These are phyloP conservation scores for Haplosporangium sp. DNA, from an alignment of 371 early-diverging fungal genomes.

Conservation along the genomic window DNA sequence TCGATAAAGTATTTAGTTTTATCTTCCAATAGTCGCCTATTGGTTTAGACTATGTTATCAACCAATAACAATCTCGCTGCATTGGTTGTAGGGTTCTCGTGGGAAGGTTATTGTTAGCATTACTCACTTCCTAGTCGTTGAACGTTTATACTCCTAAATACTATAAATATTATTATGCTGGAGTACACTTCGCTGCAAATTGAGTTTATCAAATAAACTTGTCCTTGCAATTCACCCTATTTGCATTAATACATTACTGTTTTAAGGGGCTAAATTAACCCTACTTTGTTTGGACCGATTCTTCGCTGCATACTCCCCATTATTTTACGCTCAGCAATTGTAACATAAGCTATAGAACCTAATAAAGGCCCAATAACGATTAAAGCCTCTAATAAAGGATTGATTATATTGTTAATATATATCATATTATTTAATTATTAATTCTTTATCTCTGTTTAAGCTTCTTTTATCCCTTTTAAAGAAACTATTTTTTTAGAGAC, in stretches of 20 bases:
- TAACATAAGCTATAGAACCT: conserved; percentile 58
- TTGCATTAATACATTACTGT: not conserved
- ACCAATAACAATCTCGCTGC: not conserved
- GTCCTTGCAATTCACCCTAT: conserved; percentile 3
- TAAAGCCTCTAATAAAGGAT: conserved; percentile 41
- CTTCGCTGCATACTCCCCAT: conserved; percentile 63
- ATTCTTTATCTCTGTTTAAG: conserved; percentile 35
- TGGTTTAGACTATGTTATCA: not conserved
- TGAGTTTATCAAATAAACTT: not conserved
- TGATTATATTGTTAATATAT: conserved; percentile 20
- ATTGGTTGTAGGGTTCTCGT: conserved; percentile 22
- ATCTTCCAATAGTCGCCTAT: not conserved
- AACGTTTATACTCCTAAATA: conserved; percentile 19
- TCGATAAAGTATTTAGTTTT: conserved; percentile 3
- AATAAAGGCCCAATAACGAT: conserved; percentile 43
- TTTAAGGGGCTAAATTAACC: conserved; percentile 9
- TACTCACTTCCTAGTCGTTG: conserved; percentile 27
- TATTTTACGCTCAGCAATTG: conserved; percentile 61
- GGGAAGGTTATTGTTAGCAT: conserved; percentile 30
- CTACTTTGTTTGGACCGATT: conserved; percentile 63
- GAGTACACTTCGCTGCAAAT: conserved; percentile 24
- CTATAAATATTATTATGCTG: conserved; percentile 11
- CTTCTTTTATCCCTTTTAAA: conserved; percentile 11
- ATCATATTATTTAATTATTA: conserved; percentile 20
- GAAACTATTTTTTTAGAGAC: conserved; percentile 27